Evolutionary conservation across 1,284 basidiomycete genomes (phyloP).

Genomic region (Lignosus rhinocerotis): DNA sequence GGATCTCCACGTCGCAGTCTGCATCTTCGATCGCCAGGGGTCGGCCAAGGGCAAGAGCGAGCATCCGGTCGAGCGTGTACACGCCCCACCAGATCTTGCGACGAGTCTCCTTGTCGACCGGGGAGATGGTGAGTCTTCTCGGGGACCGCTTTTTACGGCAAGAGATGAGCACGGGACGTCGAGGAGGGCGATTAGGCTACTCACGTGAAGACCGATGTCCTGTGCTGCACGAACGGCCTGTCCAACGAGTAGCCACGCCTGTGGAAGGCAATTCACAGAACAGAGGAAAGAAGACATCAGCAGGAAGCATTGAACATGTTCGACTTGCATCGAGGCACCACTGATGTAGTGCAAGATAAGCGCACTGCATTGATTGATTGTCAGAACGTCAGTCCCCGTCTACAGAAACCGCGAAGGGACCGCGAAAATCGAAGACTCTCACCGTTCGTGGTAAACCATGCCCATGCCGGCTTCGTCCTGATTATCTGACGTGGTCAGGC

Average conservation of each 20-base stretch:
- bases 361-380: constrained; percentile 49
- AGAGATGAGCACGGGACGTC: constrained; percentile 20
- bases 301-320: constrained; percentile 87
- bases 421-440: constrained; percentile 25
- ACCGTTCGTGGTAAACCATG: constrained; percentile 86
- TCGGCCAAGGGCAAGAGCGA: constrained; percentile 82
- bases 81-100: constrained; percentile 91
- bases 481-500: constrained; percentile 57
- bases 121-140: constrained; percentile 64
- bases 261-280: constrained; percentile 86
- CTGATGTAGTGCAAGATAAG: constrained; percentile 89
- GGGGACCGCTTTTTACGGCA: constrained; percentile 67
- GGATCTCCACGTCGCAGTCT: constrained; percentile 82
- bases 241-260: constrained; percentile 87
- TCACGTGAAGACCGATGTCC: constrained; percentile 86
- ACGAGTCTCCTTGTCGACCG: constrained; percentile 84
- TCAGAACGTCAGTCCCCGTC: constrained; percentile 21
- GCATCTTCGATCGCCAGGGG: constrained; percentile 78
- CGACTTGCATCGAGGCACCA: constrained; percentile 75
- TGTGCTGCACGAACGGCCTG: constrained; percentile 86
- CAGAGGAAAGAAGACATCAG: constrained; percentile 87
- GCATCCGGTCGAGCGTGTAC: constrained; percentile 86
- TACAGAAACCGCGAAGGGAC: constrained; percentile 4
- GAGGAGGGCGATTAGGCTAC: constrained; percentile 32
- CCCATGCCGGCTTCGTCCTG: constrained; percentile 79